phyloP scores from a whole-genome alignment of 2,329 filamentous ascomycete species.

The Thielaviopsis cerberus region DNA sequence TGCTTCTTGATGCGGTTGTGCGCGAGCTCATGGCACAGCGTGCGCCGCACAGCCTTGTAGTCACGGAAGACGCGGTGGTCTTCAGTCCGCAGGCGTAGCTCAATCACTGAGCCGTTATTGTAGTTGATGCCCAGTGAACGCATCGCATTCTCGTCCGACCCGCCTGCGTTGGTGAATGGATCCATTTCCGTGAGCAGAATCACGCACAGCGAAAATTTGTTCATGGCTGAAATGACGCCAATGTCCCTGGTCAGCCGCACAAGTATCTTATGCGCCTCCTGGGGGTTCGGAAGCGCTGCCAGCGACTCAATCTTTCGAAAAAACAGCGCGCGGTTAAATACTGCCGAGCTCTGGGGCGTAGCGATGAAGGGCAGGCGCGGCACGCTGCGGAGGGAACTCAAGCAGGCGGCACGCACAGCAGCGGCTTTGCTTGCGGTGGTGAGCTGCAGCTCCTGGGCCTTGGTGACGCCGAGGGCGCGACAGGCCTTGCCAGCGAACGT shows the following conservation, averaged over 20 bases:
- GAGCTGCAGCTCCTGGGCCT: constrained; percentile 18
- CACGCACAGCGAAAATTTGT: constrained; percentile 66
- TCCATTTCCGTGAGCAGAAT: constrained; percentile 90
- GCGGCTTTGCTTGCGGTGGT: constrained; percentile 21
- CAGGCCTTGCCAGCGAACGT: neutral
- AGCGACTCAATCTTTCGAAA: constrained; percentile 65
- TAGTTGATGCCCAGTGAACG: constrained; percentile 73
- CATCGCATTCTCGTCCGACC: constrained; percentile 50
- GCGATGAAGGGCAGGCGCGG: neutral
- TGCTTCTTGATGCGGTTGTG: constrained; percentile 80
- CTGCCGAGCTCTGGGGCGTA: neutral
- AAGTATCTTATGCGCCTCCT: constrained; percentile 52
- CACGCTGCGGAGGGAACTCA: constrained; percentile 17
- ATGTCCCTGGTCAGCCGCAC: constrained; percentile 62
- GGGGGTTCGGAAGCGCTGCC: constrained; percentile 55
- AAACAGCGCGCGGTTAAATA: constrained; percentile 47
- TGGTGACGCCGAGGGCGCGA: neutral
- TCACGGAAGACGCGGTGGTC: constrained; percentile 85
- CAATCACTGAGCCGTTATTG: constrained; percentile 76
- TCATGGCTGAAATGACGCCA: constrained; percentile 71
- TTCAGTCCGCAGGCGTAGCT: constrained; percentile 79
- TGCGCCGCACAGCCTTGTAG: constrained; percentile 78
- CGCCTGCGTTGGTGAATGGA: constrained; percentile 56
- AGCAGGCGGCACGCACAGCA: constrained; percentile 8
- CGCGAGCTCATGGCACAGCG: constrained; percentile 83